Evolutionary conservation across 116 monocot genomes (phyloP), one percentile per base, ranked within the genome.

Genomic region (Cymodocea nodosa): DNA sequence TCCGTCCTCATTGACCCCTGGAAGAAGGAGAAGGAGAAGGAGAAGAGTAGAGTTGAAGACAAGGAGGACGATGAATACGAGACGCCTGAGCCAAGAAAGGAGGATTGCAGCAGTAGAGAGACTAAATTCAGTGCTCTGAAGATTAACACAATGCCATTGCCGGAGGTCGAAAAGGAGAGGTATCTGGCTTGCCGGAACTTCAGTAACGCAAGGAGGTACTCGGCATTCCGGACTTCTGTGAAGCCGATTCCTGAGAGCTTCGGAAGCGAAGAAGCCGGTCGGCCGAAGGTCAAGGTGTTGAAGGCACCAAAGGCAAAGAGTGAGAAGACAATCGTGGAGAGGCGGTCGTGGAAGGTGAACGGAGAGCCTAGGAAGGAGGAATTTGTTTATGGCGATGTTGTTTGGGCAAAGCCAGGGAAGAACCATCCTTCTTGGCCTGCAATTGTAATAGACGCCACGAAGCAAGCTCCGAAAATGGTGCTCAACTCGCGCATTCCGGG

Each of bases 391-490:
- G 89, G 87, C 0, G 94, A 86, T 34, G 51, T 94, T 51, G 84
- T 94, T 19, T 94, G 94, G 94, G 94, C 87, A 9, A 94, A 79
- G 64, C 61, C 76, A 0, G 89, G 89, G 55, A 84, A 79, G 77
- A 80, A 73, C 65, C 78, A 73, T 73, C 87, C 94, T 2, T 69
- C 79, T 56, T 94, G 94, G 94, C 94, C 94, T n/a, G 86, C 94
- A 6, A 50, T 82, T 16, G 84, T 94, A 16, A 84, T 94, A 54
- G 86, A 94, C 63, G 80, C 94, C n/a, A 54, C 78, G 73, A 67
- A 65, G 64, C 76, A 86, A 35, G 85, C 86, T 13, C 84, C 86
- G 0, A 68, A 75, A 17, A 62, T 62, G 25, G 86, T 93, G 35
- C 69, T 93, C 13, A 76, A 86, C 54, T 82, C 72, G 16, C 78